Conservation (phyloP, 1,284 basidiomycete genomes). For the Cystobasidium slooffiae region DNA sequence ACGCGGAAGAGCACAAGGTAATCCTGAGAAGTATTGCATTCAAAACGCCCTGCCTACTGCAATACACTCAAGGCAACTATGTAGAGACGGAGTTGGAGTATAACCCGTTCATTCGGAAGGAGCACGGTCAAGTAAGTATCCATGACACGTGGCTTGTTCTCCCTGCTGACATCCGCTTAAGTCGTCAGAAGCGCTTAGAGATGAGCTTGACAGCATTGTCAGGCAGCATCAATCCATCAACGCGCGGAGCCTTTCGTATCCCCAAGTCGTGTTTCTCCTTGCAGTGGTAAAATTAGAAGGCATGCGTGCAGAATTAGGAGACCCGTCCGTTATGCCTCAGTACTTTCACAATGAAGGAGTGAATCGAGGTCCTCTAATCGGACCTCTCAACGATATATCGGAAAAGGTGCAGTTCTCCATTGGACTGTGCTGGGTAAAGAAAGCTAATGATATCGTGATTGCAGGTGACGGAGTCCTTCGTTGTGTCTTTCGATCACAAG, state of each 20-base stretch:
- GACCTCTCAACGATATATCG: constrained; percentile 82
- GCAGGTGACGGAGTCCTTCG: constrained; percentile 61
- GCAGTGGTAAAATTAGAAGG: constrained; percentile 88
- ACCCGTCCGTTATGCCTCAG: constrained; percentile 78
- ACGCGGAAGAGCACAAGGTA: constrained; percentile 75
- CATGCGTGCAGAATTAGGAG: constrained; percentile 77
- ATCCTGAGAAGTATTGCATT: constrained; percentile 79
- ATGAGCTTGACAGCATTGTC: constrained; percentile 61
- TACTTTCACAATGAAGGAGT: constrained; percentile 90
- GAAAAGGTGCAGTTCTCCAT: constrained; percentile 68
- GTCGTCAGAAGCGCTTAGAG: constrained; percentile 49
- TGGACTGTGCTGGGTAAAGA: not conserved
- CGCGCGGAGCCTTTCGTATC: constrained; percentile 70
- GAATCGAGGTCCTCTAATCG: constrained; percentile 69
- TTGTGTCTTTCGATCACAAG: constrained; percentile 70
- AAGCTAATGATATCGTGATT: not conserved
- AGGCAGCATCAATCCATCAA: constrained; percentile 72
- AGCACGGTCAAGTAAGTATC: constrained; percentile 38
- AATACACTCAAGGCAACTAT: constrained; percentile 81
- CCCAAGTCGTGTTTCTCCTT: constrained; percentile 84
- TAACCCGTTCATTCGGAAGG: constrained; percentile 84
- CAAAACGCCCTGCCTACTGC: constrained; percentile 84
- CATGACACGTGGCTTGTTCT: too few relatives aligned
- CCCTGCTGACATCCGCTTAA: not conserved
- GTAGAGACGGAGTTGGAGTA: constrained; percentile 90